Percentiles rank a stretch among this genome's conserved stretches.
These are phyloP conservation scores for Eucalyptus regnans DNA, from an alignment of 345 rosid species.

Conservation along the genomic window DNA sequence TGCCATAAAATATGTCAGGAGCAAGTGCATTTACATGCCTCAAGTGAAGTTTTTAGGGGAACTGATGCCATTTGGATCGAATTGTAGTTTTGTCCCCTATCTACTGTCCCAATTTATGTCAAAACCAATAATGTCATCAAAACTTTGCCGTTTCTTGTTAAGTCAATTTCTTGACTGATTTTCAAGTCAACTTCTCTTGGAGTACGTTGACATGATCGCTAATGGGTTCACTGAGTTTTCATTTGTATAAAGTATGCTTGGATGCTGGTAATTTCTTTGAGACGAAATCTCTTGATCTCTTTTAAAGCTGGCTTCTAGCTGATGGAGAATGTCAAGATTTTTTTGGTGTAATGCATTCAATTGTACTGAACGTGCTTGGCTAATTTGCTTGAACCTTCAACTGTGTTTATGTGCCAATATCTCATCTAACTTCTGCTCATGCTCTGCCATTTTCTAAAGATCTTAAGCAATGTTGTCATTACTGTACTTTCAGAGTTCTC, in stretches of 20 bases:
- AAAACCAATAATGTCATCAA: not conserved
- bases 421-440: not conserved
- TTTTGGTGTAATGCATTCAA: not conserved
- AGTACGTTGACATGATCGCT: not conserved
- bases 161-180: not conserved
- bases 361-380: not conserved
- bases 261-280: not conserved
- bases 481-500: slow-evolving; percentile 72
- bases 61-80: not conserved
- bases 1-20: not conserved
- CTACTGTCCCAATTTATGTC: not conserved
- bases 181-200: not conserved
- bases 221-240: not conserved
- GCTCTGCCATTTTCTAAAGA: not conserved
- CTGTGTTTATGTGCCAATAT: not conserved
- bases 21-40: not conserved
- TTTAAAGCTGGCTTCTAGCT: not conserved
- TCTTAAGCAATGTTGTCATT: not conserved
- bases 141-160: not conserved
- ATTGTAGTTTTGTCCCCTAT: not conserved
- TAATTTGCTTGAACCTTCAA: not conserved
- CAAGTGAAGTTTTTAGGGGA: not conserved
- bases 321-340: not conserved
- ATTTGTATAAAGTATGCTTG: not conserved
- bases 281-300: not conserved